Percentiles rank a stretch among this genome's conserved stretches.
Conservation (phyloP, 31 red algal genomes). For the Asparagopsis taxiformis region DNA sequence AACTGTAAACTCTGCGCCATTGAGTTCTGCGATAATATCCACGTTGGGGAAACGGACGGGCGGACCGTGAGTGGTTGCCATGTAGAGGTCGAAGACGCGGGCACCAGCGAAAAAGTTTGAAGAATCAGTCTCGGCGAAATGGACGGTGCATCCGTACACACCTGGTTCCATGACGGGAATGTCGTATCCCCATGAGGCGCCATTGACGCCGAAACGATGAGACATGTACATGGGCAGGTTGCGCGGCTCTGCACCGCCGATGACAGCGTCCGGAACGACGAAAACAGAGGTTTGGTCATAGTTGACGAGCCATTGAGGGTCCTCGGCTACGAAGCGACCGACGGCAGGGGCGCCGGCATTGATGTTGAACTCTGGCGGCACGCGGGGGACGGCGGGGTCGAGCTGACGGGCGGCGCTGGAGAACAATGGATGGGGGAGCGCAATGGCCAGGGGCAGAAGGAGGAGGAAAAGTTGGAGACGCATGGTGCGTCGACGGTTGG, state of each 20-base stretch:
- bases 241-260: conserved; percentile 32
- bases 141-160: conserved; percentile 46
- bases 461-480: too few species aligned
- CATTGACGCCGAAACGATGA: conserved; percentile 23
- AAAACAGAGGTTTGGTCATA: conserved; percentile 24
- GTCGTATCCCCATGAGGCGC: conserved; percentile 44
- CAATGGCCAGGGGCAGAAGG: too few species aligned
- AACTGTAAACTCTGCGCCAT: conserved; percentile 24
- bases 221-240: conserved; percentile 30
- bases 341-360: conserved; percentile 58
- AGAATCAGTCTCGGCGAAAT: conserved; percentile 62
- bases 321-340: conserved; percentile 56
- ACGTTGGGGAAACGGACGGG: conserved; percentile 9
- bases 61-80: conserved; percentile 8
- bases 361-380: conserved; percentile 47
- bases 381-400: conserved; percentile 9
- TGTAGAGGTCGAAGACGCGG: conserved; percentile 49
- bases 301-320: conserved; percentile 28
- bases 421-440: too few species aligned
- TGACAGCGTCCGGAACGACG: conserved; percentile 19
- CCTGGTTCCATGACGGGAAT: conserved; percentile 57
- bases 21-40: conserved; percentile 35
- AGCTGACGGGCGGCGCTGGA: too few species aligned
- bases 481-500: too few species aligned
- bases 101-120: conserved; percentile 11